These are phyloP conservation scores for Phytophthora vignae DNA, from an alignment of 352 stramenopile species.

Conservation along the genomic window DNA sequence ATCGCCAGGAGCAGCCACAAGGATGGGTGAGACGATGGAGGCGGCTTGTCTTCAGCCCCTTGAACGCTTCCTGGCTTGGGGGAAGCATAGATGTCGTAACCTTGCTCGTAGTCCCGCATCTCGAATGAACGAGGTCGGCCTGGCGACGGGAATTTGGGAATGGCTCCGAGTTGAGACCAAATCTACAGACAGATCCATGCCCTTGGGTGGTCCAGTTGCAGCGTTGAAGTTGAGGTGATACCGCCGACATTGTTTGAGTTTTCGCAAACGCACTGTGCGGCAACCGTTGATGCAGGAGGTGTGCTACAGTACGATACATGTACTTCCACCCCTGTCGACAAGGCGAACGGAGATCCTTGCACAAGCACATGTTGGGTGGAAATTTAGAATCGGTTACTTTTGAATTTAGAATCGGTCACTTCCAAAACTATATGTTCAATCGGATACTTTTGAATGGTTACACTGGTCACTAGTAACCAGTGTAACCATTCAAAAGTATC, in stretches of 20 bases:
- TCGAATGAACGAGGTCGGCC: neutral
- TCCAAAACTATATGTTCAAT: too few relatives aligned
- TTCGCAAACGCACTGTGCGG: neutral
- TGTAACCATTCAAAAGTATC: too few relatives aligned
- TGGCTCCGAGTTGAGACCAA: neutral
- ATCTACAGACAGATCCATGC: neutral
- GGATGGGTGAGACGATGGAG: conserved; percentile 33
- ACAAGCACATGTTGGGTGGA: too few relatives aligned
- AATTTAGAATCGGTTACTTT: too few relatives aligned
- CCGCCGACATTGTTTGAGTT: neutral
- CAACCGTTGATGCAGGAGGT: too few relatives aligned
- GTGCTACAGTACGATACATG: too few relatives aligned
- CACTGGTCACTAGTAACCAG: too few relatives aligned
- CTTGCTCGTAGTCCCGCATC: conserved; percentile 33
- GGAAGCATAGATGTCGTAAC: conserved; percentile 33
- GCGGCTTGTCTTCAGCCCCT: conserved; percentile 1
- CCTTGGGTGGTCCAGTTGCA: neutral
- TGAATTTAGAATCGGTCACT: too few relatives aligned
- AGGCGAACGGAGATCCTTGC: too few relatives aligned
- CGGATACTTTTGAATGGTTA: too few relatives aligned
- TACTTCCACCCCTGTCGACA: too few relatives aligned
- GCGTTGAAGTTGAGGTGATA: neutral
- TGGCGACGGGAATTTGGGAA: conserved; percentile 13
- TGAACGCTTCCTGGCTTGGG: conserved; percentile 23
- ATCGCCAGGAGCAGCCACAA: conserved; percentile 50